Percentiles rank a stretch among this genome's conserved stretches.
Conservation (phyloP, 257 asterid species). For the Solanum habrochaites region DNA sequence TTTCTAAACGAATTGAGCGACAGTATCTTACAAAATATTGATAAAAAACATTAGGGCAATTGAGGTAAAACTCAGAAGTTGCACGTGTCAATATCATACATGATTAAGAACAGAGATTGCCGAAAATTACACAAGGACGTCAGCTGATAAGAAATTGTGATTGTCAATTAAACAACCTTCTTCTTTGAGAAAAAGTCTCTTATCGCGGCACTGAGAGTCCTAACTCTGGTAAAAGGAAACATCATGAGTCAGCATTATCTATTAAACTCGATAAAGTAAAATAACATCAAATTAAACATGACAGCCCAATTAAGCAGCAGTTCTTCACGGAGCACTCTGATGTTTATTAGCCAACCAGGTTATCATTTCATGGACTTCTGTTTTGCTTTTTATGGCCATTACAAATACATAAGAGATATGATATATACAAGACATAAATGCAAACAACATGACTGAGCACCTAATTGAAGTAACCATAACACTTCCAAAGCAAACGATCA, state of each 20-base stretch:
- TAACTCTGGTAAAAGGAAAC: constrained; percentile 36
- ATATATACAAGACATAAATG: not conserved
- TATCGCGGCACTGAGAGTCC: constrained; percentile 80
- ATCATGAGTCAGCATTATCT: not conserved
- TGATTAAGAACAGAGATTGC: not conserved
- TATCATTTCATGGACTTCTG: not conserved
- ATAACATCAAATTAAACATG: not conserved
- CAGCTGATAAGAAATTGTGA: not conserved
- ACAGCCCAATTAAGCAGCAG: not conserved
- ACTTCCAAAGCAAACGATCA: not conserved
- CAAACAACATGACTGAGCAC: not conserved
- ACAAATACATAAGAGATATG: not conserved
- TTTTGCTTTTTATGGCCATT: not conserved
- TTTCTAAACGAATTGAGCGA: not conserved
- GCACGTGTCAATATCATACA: not conserved
- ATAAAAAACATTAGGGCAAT: not conserved
- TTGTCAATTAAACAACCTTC: not conserved
- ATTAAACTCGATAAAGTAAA: not conserved
- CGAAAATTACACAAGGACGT: not conserved
- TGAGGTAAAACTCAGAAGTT: not conserved
- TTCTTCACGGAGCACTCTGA: not conserved
- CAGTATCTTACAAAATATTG: not conserved
- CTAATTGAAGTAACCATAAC: not conserved
- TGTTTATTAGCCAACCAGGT: not conserved
- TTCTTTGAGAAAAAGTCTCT: constrained; percentile 19